Conservation (phyloP, 2,329 filamentous ascomycete genomes). For the Phialophora macrospora region DNA sequence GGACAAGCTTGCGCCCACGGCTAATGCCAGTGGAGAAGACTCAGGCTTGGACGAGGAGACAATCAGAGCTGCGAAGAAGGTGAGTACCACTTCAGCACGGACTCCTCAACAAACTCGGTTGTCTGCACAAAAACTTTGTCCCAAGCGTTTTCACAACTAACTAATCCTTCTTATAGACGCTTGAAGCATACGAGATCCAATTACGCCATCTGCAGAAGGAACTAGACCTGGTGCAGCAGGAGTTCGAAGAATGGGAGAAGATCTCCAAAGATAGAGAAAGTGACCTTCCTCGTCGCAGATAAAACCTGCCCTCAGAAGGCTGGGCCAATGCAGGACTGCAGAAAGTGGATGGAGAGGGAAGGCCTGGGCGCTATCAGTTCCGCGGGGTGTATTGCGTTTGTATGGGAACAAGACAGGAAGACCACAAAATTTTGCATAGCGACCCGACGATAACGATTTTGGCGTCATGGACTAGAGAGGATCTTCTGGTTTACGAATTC, state of each 20-base stretch:
- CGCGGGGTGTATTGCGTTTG: not conserved
- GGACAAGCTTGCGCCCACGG: slow-evolving; percentile 54
- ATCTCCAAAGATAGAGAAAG: slow-evolving; percentile 32
- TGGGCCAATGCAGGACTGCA: not conserved
- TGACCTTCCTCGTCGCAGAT: slow-evolving; percentile 32
- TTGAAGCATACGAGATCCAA: slow-evolving; percentile 57
- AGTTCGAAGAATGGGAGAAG: slow-evolving; percentile 62
- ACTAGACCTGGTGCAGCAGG: slow-evolving; percentile 62
- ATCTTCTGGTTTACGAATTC: slow-evolving; percentile 17
- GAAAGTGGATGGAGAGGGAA: not conserved
- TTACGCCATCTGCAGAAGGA: slow-evolving; percentile 65
- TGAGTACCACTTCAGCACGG: slow-evolving; percentile 42
- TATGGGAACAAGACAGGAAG: slow-evolving; percentile 2
- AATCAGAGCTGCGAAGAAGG: slow-evolving; percentile 65
- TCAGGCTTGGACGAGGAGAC: slow-evolving; percentile 62
- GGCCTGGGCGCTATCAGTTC: not conserved
- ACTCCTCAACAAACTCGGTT: not conserved
- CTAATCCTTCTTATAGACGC: slow-evolving; percentile 45
- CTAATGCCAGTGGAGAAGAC: slow-evolving; percentile 43
- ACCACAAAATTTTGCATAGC: slow-evolving; percentile 31
- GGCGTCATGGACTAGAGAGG: slow-evolving; percentile 26
- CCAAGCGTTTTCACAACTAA: not conserved
- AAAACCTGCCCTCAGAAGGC: not conserved
- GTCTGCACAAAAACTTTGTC: not conserved
- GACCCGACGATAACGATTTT: slow-evolving; percentile 13